Base-by-base conservation (phyloP, 768 basidiomycete species). In the Epithele typhae region DNA sequence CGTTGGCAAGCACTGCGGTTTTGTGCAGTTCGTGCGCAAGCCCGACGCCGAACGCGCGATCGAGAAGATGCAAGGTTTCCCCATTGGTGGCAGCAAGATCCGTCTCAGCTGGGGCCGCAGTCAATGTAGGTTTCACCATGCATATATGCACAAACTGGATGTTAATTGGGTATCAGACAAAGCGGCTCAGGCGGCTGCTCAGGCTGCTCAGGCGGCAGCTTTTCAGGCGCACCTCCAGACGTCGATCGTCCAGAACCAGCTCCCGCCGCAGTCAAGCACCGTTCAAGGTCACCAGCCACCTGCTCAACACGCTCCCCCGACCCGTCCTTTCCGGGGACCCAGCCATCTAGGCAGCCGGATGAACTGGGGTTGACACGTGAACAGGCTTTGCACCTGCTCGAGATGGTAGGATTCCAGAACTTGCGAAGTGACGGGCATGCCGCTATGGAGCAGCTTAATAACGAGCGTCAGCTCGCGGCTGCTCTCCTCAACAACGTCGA, bases 51-150 rank as follows among this genome's bases (percentile, higher is more conserved):
- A 94, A 64, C 75, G 79, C 30, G 92, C 92, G 8, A 96, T 96
- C 51, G 88, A 92, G 68, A 92, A 90, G 68, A 93, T 95, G 92
- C 92, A 95, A 70, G 92, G 92, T 21, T 95, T 93, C 63, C 91
- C 92, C 4, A 84, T 96, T 54, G 92, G 90, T 25, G 93, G 93
- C 14, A 92, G 91, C 53, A 76, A 89, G 58, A 92, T 96, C 54
- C 78, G 93, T 27, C 68, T 95, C 53, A 91, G 88, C 60, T 96
- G 93, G 93, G 93, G 93, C 34, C 75, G 92, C 38, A 91, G 87
- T 66, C 92, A 94, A 77, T 92, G 90, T 92, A 47, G 36, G 81
- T 73, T n/a, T n/a, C n/a, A n/a, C n/a, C n/a, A n/a, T n/a, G n/a
- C 15, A 22, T 33, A 5, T 36, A n/a, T n/a, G n/a, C n/a, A n/a